Evolutionary conservation across 345 rosid genomes (phyloP).

Genomic region (Kandelia obovata): DNA sequence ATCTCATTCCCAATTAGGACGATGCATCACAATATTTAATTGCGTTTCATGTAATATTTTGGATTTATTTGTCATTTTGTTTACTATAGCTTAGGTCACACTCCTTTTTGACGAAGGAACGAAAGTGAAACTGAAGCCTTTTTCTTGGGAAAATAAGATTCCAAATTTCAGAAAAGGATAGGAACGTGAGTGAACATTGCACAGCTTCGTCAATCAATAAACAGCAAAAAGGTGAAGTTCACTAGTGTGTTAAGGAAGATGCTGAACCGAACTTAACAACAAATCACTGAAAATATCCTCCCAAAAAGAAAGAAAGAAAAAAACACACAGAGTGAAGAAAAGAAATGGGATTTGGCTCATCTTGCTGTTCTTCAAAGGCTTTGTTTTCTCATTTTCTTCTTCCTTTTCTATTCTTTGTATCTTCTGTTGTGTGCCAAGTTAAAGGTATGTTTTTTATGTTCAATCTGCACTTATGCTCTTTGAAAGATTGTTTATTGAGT

Average conservation of each 20-base stretch:
- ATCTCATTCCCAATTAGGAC: no score
- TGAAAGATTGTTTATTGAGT: background rate
- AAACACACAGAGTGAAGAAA: background rate
- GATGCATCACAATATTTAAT: no score
- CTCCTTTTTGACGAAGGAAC: constrained; percentile 6
- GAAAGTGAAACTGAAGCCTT: constrained; percentile 15
- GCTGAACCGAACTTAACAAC: constrained; percentile 15
- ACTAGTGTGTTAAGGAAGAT: constrained; percentile 14
- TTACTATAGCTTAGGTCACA: constrained; percentile 6
- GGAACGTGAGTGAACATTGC: constrained; percentile 27
- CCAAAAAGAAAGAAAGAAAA: background rate
- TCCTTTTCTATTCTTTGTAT: constrained; percentile 29
- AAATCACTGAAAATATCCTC: constrained; percentile 12
- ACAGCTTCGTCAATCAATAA: constrained; percentile 23
- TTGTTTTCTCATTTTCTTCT: constrained; percentile 32
- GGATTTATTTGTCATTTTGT: background rate
- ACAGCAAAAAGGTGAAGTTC: background rate
- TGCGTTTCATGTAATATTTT: no score
- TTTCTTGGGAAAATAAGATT: constrained; percentile 39
- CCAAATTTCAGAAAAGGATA: constrained; percentile 25
- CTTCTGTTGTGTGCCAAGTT: constrained; percentile 26
- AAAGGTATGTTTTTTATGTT: constrained; percentile 22
- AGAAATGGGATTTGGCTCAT: constrained; percentile 10
- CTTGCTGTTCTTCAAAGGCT: constrained; percentile 50
- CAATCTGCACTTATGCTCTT: constrained; percentile 1